Percentiles rank a stretch among this genome's conserved stretches.
Conservation (phyloP, 2,329 filamentous ascomycete genomes). For the Botrytis elliptica region DNA sequence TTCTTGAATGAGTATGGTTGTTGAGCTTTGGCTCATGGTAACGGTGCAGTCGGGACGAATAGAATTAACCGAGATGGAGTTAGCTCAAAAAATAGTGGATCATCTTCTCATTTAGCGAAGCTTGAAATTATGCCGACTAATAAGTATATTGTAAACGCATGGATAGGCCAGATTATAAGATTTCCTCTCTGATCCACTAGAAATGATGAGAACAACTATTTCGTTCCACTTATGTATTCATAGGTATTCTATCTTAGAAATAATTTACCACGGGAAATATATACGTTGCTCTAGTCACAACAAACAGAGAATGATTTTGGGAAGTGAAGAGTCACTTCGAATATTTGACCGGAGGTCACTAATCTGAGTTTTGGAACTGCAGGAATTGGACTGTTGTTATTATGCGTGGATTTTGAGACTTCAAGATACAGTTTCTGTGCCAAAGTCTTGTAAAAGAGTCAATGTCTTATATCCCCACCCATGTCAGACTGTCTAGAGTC, state of each 20-base stretch:
- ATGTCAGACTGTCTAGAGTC: not conserved
- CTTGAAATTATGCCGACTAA: not conserved
- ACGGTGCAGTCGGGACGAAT: not conserved
- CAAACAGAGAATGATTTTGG: not conserved
- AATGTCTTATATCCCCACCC: not conserved
- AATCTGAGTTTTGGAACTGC: not conserved
- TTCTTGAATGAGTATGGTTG: not conserved
- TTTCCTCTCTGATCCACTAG: rapidly evolving
- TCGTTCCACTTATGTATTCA: rapidly evolving
- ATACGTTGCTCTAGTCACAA: not conserved
- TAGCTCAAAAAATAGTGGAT: not conserved
- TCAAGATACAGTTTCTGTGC: rapidly evolving
- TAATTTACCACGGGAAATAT: no score
- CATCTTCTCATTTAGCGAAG: not conserved
- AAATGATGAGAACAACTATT: not conserved
- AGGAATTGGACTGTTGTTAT: not conserved
- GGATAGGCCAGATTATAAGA: not conserved
- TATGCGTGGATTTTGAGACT: rapidly evolving
- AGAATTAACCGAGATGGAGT: not conserved
- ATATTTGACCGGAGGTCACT: not conserved
- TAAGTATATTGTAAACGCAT: not conserved
- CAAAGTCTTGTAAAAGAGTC: not conserved
- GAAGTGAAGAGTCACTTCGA: not conserved
- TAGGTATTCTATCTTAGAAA: rapidly evolving
- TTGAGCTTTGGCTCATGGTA: not conserved